Evolutionary conservation across 2,329 filamentous ascomycete genomes (phyloP), one percentile per base, ranked within the genome.

Genomic region (Hymenoscyphus occultus): DNA sequence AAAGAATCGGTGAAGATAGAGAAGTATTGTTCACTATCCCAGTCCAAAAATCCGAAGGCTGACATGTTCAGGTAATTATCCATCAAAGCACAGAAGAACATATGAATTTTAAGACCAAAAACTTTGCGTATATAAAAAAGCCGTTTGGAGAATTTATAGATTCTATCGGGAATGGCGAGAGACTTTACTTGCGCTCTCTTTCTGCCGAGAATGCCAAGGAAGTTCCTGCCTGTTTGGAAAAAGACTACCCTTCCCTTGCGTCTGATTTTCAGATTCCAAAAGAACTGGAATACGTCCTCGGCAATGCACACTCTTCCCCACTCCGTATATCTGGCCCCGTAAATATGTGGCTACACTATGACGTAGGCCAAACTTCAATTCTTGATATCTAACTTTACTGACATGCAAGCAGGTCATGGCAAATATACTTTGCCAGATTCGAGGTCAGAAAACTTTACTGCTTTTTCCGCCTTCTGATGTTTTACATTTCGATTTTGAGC

Each of bases 81-180:
- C 93, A 97, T 72, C 85, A 91, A 69, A 86, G 89, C 22, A 77
- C 81, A 6, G 82, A 80, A 4, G 80, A 84, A 39, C 84, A 84
- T 57, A 92, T 96, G 89, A 89, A 91, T 70, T 96, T 97, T 74
- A 87, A 87, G 64, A 80, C 82, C 57, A 96, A 96, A 77, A 96
- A 96, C 76, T 96, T 96, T 74, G 78, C 80, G 45, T 96, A 96
- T 74, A 80, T 84, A 9, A 91, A 86, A 3, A 87, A 88, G 68
- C 73, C 79, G 2, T 92, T 96, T 70, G 83, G 82, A 1, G 77
- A 82, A 0, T 93, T 96, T 74, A 80, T 93, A 60, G 76, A 84
- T 40, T 82, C 84, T 60, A 84, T 87, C 19, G 76, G 82, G 22
- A 74, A 75, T 5, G 90, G 90, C 12, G 83, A 82, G 51, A 84